phyloP scores from a whole-genome alignment of 768 basidiomycete genomes.

The Clitopilus passeckerianus region DNA sequence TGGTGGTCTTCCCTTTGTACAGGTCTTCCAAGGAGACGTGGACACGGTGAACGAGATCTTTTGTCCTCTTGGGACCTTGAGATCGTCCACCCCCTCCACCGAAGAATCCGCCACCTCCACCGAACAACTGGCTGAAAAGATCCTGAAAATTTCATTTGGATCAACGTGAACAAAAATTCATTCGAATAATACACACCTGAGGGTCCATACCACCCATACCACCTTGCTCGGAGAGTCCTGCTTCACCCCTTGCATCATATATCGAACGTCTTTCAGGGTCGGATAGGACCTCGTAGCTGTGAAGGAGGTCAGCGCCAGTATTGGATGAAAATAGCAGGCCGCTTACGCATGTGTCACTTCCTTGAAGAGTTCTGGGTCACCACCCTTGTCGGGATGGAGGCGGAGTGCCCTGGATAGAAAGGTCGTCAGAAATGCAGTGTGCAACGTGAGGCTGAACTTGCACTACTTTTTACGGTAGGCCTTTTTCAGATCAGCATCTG shows the following conservation, averaged over 20 bases:
- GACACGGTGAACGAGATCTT: conserved; percentile 97
- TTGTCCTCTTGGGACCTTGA: conserved; percentile 85
- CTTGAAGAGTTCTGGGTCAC: conserved; percentile 96
- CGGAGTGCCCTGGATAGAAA: conserved; percentile 59
- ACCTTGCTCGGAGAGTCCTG: conserved; percentile 80
- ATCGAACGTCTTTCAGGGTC: conserved; percentile 76
- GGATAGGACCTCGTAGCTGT: conserved; percentile 88
- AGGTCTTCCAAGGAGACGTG: conserved; percentile 96
- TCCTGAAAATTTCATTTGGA: conserved; percentile 43
- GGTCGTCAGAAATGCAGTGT: conserved; percentile 3
- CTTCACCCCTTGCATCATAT: conserved; percentile 92
- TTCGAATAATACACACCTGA: conserved; percentile 46
- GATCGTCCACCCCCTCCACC: conserved; percentile 65
- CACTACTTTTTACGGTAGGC: conserved; percentile 89
- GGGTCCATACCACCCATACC: conserved; percentile 97
- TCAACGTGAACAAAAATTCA: not conserved
- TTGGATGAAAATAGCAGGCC: conserved; percentile 4
- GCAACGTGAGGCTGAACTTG: not conserved
- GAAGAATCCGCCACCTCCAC: conserved; percentile 70
- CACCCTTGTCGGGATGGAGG: conserved; percentile 91
- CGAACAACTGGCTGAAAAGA: conserved; percentile 95
- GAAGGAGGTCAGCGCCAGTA: conserved; percentile 3
- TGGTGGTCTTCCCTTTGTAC: conserved; percentile 98
- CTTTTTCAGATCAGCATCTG: conserved; percentile 87
- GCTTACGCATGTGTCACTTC: conserved; percentile 93